Percentiles rank a stretch among this genome's conserved stretches.
Evolutionary conservation across 2,329 filamentous ascomycete genomes (phyloP).

Genomic region (Cadophora gregata): DNA sequence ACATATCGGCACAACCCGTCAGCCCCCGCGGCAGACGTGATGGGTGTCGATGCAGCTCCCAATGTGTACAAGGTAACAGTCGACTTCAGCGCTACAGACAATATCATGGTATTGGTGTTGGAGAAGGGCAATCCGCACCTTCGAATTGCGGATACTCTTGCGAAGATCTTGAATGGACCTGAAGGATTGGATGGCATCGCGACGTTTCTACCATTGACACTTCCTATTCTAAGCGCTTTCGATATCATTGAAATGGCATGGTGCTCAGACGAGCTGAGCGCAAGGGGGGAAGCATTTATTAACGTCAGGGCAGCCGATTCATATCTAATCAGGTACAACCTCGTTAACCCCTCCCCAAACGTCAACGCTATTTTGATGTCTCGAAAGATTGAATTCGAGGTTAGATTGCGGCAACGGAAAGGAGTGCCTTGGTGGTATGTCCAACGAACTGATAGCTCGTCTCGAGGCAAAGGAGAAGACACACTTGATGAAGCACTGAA

Average conservation of each 20-base stretch:
- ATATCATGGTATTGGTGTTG: conserved; percentile 61
- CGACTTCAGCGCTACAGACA: conserved; percentile 57
- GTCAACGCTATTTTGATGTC: conserved; percentile 39
- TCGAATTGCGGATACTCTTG: conserved; percentile 64
- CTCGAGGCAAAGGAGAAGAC: conserved; percentile 42
- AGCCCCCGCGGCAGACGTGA: conserved; percentile 29
- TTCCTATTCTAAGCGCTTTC: conserved; percentile 68
- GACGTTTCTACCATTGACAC: conserved; percentile 61
- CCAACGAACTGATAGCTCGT: conserved; percentile 30
- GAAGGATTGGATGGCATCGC: conserved; percentile 57
- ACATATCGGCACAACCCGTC: conserved; percentile 59
- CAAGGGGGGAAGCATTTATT: conserved; percentile 56
- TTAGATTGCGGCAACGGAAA: conserved; percentile 56
- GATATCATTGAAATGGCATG: conserved; percentile 64
- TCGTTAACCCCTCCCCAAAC: conserved; percentile 41
- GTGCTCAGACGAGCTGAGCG: conserved; percentile 46
- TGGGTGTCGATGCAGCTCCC: conserved; percentile 30
- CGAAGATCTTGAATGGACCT: conserved; percentile 60
- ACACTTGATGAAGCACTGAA: conserved; percentile 49
- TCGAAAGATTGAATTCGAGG: conserved; percentile 55
- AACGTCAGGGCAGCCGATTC: conserved; percentile 62
- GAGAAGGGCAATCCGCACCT: conserved; percentile 71
- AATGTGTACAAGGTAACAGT: conserved; percentile 59
- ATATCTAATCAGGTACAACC: conserved; percentile 60
- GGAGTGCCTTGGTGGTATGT: conserved; percentile 49